These are phyloP conservation scores for Boletus subparvulus DNA, from an alignment of 768 basidiomycete genomes.

Conservation along the genomic window DNA sequence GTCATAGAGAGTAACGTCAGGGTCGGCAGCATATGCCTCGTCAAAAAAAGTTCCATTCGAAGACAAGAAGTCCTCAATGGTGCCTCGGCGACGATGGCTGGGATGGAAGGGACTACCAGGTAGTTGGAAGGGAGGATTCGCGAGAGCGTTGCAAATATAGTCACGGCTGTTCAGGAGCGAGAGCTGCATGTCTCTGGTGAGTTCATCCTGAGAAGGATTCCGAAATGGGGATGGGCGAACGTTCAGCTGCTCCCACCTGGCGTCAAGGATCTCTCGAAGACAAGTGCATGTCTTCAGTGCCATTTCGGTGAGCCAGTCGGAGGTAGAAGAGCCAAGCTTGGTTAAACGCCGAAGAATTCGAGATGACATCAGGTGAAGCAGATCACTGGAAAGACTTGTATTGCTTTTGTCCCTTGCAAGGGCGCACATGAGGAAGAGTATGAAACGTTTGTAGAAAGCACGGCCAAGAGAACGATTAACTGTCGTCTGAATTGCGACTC, in stretches of 20 bases:
- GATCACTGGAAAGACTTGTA: slow-evolving; percentile 12
- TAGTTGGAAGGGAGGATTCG: no score
- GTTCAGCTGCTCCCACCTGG: not conserved
- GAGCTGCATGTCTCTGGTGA: not conserved
- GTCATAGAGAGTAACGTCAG: slow-evolving; percentile 31
- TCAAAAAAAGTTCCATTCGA: slow-evolving; percentile 7
- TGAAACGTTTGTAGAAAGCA: slow-evolving; percentile 46
- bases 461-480: slow-evolving; percentile 7
- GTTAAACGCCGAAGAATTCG: slow-evolving; percentile 19
- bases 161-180: not conserved
- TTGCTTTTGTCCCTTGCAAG: slow-evolving; percentile 21
- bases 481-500: slow-evolving; percentile 30
- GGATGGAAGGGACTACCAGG: slow-evolving; percentile 2
- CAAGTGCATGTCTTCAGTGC: not conserved
- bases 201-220: not conserved
- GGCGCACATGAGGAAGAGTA: slow-evolving; percentile 39
- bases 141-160: not conserved
- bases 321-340: slow-evolving; percentile 8
- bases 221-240: not conserved
- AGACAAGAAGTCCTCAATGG: slow-evolving; percentile 18
- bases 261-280: not conserved
- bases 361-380: slow-evolving; percentile 24
- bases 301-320: not conserved
- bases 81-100: not conserved
- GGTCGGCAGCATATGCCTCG: slow-evolving; percentile 3